Conservation (phyloP, 371 early-diverging fungal genomes). For the Rhizopus microsporus region DNA sequence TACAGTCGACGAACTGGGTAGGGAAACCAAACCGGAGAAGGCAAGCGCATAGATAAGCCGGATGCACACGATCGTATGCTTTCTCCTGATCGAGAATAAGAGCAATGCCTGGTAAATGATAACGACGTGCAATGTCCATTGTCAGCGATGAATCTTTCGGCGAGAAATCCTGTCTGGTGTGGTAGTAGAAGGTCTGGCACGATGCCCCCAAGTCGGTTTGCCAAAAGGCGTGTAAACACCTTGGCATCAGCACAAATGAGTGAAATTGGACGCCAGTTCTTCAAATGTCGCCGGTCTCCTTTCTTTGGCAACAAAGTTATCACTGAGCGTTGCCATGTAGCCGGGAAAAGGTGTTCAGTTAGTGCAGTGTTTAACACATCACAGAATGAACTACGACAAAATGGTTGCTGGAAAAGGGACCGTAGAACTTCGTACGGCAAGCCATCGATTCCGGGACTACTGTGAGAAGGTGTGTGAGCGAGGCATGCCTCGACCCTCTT, state of each 20-base stretch:
- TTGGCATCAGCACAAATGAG: constrained; percentile 4
- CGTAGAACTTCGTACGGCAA: constrained; percentile 6
- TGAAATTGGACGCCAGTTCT: constrained; percentile 5
- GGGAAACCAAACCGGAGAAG: constrained; percentile 12
- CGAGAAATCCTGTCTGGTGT: constrained; percentile 19
- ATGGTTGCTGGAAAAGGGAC: background rate
- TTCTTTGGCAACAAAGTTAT: constrained; percentile 1
- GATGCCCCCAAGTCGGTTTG: background rate
- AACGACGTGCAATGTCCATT: constrained; percentile 14
- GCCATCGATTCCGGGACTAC: constrained; percentile 15
- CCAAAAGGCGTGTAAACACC: background rate
- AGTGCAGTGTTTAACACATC: background rate
- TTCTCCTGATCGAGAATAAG: background rate
- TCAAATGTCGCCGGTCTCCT: background rate
- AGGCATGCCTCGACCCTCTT: too few relatives aligned
- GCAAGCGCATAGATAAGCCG: background rate
- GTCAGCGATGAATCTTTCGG: constrained; percentile 13
- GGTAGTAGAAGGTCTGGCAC: background rate
- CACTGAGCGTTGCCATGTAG: background rate
- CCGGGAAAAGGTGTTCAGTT: background rate
- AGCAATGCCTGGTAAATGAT: background rate
- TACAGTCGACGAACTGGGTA: background rate
- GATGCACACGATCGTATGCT: constrained; percentile 12
- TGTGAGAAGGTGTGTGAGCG: background rate
- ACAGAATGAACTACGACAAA: background rate